Evolutionary conservation across 805 yeast genomes (phyloP), one percentile per base, ranked within the genome.

Genomic region (Nakazawaea wyomingensis): DNA sequence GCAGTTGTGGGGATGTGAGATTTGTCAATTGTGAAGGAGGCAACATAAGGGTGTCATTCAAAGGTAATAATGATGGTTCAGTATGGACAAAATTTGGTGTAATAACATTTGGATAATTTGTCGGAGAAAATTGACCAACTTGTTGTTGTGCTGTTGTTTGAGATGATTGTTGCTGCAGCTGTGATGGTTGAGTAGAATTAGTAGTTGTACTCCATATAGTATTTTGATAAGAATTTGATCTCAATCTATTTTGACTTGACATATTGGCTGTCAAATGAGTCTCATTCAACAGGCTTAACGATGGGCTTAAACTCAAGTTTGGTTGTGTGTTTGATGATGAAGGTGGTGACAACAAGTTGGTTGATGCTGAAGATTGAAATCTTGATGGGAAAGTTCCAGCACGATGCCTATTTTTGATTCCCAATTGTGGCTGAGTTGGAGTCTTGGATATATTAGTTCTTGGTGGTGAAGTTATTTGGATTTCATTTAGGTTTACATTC

Each of bases 371-470:
- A 38, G 68, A 56, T 34, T 63, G 54, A 43, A 80, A 69, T 37
- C 82, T 64, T 17, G 89, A 79, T 7, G 93, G 91, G 37, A 85
- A 64, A 11, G 95, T 85, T 2, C 93, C 93, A 2, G 93, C 85
- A 50, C 95, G 71, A 35, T 84, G 78, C 48, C 93, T 71, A 13
- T 76, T 68, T 51, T 78, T 64, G 41, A 66, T 57, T 2, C 74
- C 69, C 52, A 69, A 50, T 50, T 59, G 56, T 48, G 61, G 34
- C 14, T 34, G 38, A 16, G 39, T 8, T 13, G 20, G n/a, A 19
- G 18, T 18, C 5, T n/a, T 27, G 8, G 40, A 11, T 8, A 2
- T 29, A n/a, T 29, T 29, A 7, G 16, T 29, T n/a, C 32, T n/a
- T 29, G 32, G 32, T 13, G 32, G 32, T 13, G 32, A 29, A 7